Conservation (phyloP, 805 yeast species). For the Wickerhamiella brachini region DNA sequence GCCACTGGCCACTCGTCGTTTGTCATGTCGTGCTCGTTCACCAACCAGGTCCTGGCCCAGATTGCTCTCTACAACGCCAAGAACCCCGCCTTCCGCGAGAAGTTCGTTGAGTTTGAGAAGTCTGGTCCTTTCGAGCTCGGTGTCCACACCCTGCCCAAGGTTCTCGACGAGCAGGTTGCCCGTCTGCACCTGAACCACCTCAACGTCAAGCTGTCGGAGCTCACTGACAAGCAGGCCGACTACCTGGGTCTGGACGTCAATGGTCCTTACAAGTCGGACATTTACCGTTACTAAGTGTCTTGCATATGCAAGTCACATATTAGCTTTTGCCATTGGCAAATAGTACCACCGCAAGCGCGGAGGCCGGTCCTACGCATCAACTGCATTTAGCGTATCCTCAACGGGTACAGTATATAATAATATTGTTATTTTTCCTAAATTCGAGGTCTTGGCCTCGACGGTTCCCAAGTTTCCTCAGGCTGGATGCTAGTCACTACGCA, state of each 20-base stretch:
- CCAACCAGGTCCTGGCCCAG: slow-evolving; percentile 98
- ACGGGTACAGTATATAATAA: not conserved
- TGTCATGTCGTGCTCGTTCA: slow-evolving; percentile 99
- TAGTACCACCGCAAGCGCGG: not conserved
- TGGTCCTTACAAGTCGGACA: slow-evolving; percentile 98
- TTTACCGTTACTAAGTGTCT: slow-evolving; percentile 76
- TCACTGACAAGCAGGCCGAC: slow-evolving; percentile 73
- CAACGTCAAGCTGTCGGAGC: slow-evolving; percentile 72
- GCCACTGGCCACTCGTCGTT: slow-evolving; percentile 99
- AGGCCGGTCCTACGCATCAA: slow-evolving; percentile 19
- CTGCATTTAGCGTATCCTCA: slow-evolving; percentile 12
- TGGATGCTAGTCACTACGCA: too few relatives aligned
- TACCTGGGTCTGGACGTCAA: slow-evolving; percentile 81
- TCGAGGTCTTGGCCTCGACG: too few relatives aligned
- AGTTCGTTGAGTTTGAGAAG: slow-evolving; percentile 81
- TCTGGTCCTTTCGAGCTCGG: slow-evolving; percentile 83
- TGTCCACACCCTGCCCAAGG: slow-evolving; percentile 94
- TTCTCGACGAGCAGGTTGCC: slow-evolving; percentile 97
- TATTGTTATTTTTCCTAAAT: not conserved
- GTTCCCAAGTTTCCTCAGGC: too few relatives aligned
- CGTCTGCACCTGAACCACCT: slow-evolving; percentile 90
- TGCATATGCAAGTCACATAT: not conserved
- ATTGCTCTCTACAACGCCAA: slow-evolving; percentile 89
- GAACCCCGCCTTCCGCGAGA: slow-evolving; percentile 62
- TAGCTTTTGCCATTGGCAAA: not conserved